Percentiles rank a stretch among this genome's conserved stretches.
Evolutionary conservation across 164 flowering plant species (phyloP).

Genomic region (Vitis cinerea): DNA sequence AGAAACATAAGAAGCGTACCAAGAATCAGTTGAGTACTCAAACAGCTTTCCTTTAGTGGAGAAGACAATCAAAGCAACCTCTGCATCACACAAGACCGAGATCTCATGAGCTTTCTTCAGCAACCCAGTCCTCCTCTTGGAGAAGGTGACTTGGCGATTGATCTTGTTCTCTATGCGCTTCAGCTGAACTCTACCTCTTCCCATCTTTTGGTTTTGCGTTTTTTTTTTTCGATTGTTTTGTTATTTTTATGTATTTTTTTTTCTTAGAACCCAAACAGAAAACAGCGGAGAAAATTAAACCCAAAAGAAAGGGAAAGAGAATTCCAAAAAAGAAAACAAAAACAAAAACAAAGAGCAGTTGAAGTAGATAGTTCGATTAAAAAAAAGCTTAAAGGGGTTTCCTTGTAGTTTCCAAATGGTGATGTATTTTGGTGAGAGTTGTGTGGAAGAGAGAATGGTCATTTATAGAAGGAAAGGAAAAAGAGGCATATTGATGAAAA

Average conservation of each 20-base stretch:
- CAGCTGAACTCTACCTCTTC: slow-evolving; percentile 48
- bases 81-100: slow-evolving; percentile 47
- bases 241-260: neutral
- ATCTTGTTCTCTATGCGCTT: slow-evolving; percentile 49
- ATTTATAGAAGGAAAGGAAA: too few relatives aligned
- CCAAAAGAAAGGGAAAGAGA: neutral
- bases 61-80: slow-evolving; percentile 43
- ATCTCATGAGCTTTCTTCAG: slow-evolving; percentile 50
- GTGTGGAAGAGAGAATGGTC: too few relatives aligned
- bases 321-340: slow-evolving; percentile 4
- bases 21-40: slow-evolving; percentile 30
- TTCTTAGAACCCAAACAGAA: neutral
- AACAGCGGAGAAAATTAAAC: too few relatives aligned
- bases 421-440: too few relatives aligned
- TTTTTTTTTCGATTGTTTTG: neutral
- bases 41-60: slow-evolving; percentile 43
- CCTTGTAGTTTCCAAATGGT: neutral
- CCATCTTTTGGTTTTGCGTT: slow-evolving; percentile 16
- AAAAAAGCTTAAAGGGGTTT: slow-evolving; percentile 4
- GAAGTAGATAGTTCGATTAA: neutral
- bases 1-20: slow-evolving; percentile 17
- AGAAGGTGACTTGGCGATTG: slow-evolving; percentile 42
- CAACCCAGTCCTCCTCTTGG: slow-evolving; percentile 39
- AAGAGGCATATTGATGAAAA: too few relatives aligned
- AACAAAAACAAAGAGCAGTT: neutral